Base-by-base conservation (phyloP, 768 basidiomycete genomes). In the Xerocomellus dryophilus region DNA sequence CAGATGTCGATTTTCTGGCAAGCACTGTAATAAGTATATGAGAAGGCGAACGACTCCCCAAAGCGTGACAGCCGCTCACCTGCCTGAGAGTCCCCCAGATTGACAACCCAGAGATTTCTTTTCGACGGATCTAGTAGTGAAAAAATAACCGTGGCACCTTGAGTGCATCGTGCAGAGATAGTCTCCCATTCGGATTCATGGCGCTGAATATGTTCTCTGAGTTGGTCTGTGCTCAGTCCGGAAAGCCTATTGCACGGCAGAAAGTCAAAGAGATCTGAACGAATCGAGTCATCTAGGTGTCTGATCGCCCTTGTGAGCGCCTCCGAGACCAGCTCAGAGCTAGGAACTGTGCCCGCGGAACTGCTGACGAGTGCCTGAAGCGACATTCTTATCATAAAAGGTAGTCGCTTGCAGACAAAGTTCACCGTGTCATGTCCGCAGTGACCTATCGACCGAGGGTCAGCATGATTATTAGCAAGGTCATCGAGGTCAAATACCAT, bases 391-490 rank as follows among this genome's bases (percentile, higher is more conserved):
- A 81, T 63, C 60, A 74, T 68, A n/a, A 56, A 57, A 18, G 80
- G 77, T 7, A 81, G 71, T 29, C 64, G 66, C 54, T 65, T 66
- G 47, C 69, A 70, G 43, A 73, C 75, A 48, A 76, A 72, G 57
- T 79, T 73, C 23, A 79, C 80, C 5, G 77, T 78, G 36, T 78
- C 68, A 56, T 76, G 72, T 52, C 78, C 77, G 43, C 74, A 75
- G 51, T 81, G 79, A 47, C 79, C 79, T 81, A 53, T 31, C 53
- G 31, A 43, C 20, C 29, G 32, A 54, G 47, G 47, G 43, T 69
- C 48, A 67, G 46, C 36, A 70, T 12, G 44, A 32, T 59, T 43
- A 70, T 62, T 25, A 71, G 70, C 46, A 67, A 65, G n/a, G 9
- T 2, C 14, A 25, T 6, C 18, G 42, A 43, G 11, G 7, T 15